Evolutionary conservation across 2,329 filamentous ascomycete species (phyloP), one percentile per base, ranked within the genome.

Genomic region (Elsinoe arachidis): DNA sequence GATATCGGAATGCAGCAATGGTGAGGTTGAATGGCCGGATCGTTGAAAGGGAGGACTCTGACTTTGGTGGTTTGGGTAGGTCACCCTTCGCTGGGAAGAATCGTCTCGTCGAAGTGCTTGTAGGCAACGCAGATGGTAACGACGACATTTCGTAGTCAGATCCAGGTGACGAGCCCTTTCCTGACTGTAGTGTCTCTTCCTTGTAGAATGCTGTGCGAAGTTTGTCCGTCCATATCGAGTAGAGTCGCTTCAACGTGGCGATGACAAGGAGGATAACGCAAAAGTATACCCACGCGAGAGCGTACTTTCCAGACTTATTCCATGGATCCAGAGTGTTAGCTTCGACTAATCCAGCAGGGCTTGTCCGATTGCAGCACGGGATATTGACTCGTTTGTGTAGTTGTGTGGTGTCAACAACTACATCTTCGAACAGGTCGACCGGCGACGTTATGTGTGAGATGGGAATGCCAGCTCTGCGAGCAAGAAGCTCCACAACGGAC

Each of bases 221-320:
- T 74, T 93, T 95, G 76, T 96, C 91, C 65, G 91, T 90, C 86
- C 90, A 96, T 64, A 87, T 85, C 71, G 96, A 87, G 78, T 91
- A 96, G 68, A 88, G 79, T 63, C 90, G 84, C 68, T 92, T 77
- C 10, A 86, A 66, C 10, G 87, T 74, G 3, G 91, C 84, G 56
- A 82, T 66, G 26, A 80, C 79, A 62, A 91, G 78, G 59, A 96
- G 71, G 53, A 85, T 82, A 51, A 95, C 71, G 55, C 87, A 84
- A 66, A 96, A 95, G 72, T 95, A 96, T 12, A 92, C 89, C 84
- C 90, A 96, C 58, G 86, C 89, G 54, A 89, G 74, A 1, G 80
- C 90, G 73, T 96, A 96, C 74, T 95, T 95, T 44, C 86, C 88
- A 19, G 90, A 85, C 67, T 89, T 75, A 23, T 71, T 80, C 86